Evolutionary conservation across 441 rosid genomes (phyloP).

Genomic region (Pelargonium myrrhifolium): DNA sequence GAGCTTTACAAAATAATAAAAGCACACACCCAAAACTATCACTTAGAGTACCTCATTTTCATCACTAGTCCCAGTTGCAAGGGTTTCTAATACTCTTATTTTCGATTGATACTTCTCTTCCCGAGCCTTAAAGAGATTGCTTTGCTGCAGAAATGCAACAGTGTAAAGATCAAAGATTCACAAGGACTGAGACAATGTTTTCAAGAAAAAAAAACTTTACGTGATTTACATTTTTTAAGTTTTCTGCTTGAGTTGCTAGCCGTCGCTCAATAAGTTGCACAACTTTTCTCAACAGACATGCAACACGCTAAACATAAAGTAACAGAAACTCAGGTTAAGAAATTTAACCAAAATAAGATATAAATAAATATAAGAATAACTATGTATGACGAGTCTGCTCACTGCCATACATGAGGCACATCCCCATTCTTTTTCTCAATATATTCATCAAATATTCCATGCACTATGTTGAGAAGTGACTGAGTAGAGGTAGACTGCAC

Average conservation of each 20-base stretch:
- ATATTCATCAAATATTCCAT: conserved; percentile 63
- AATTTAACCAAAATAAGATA: conserved; percentile 11
- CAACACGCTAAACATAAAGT: conserved; percentile 37
- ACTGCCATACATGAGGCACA: conserved; percentile 59
- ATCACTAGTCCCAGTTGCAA: conserved; percentile 58
- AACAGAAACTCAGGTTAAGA: conserved; percentile 9
- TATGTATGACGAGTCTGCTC: conserved; percentile 15
- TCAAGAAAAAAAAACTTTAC: conserved; percentile 18
- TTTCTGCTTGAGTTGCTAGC: conserved; percentile 64
- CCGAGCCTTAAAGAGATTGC: conserved; percentile 60
- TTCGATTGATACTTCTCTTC: conserved; percentile 87
- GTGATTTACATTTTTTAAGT: conserved; percentile 56
- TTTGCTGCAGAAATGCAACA: conserved; percentile 57
- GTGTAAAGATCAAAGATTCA: conserved; percentile 22
- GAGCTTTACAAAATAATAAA: conserved; percentile 10
- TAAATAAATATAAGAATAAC: neutral
- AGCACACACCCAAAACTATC: conserved; percentile 16
- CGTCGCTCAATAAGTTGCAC: conserved; percentile 65
- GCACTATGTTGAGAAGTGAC: conserved; percentile 56
- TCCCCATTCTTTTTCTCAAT: conserved; percentile 60
- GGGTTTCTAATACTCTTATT: conserved; percentile 68
- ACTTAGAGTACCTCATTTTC: conserved; percentile 60
- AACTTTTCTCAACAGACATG: conserved; percentile 54
- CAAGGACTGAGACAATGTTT: conserved; percentile 12
- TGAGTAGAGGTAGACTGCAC: conserved; percentile 67